These are phyloP conservation scores for Coprinellus micaceus DNA, from an alignment of 768 basidiomycete species.

Conservation along the genomic window DNA sequence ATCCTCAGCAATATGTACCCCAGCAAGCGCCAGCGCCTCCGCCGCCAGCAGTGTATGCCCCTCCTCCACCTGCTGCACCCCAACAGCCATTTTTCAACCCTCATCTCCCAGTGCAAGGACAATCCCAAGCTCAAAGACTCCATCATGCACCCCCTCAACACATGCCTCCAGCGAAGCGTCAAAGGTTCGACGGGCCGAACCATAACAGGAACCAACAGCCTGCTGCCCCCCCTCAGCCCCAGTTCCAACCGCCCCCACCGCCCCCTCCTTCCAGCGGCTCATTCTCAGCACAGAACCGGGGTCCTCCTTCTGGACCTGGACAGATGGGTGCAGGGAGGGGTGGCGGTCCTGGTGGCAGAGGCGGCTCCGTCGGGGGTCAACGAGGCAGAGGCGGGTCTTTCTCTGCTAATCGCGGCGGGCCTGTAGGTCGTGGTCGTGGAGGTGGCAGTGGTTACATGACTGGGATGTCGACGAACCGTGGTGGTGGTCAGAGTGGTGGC, in stretches of 20 bases:
- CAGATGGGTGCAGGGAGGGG: conserved; percentile 25
- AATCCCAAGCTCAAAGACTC: conserved; percentile 39
- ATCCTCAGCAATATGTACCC: conserved; percentile 64
- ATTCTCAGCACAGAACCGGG: conserved; percentile 36
- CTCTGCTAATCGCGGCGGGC: conserved; percentile 41
- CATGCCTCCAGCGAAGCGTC: conserved; percentile 88
- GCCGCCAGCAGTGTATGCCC: conserved; percentile 48
- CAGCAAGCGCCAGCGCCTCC: conserved; percentile 50
- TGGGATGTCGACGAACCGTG: conserved; percentile 37
- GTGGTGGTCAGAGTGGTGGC: conserved; percentile 43
- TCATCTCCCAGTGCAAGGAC: conserved; percentile 41
- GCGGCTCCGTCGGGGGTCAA: conserved; percentile 40
- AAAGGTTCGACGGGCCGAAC: conserved; percentile 79
- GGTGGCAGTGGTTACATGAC: conserved; percentile 16
- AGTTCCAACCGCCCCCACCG: conserved; percentile 51
- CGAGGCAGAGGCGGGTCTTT: conserved; percentile 53
- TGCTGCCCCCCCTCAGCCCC: conserved; percentile 56
- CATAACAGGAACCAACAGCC: conserved; percentile 47
- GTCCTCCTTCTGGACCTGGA: conserved; percentile 33
- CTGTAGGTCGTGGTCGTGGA: conserved; percentile 39
- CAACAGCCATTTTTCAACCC: conserved; percentile 48
- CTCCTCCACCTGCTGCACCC: conserved; percentile 39
- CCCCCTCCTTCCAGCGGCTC: conserved; percentile 33
- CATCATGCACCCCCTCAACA: conserved; percentile 73
- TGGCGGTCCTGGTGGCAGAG: conserved; percentile 33